These are phyloP conservation scores for Danielozyma ontarioensis DNA, from an alignment of 805 yeast genomes.

Conservation along the genomic window DNA sequence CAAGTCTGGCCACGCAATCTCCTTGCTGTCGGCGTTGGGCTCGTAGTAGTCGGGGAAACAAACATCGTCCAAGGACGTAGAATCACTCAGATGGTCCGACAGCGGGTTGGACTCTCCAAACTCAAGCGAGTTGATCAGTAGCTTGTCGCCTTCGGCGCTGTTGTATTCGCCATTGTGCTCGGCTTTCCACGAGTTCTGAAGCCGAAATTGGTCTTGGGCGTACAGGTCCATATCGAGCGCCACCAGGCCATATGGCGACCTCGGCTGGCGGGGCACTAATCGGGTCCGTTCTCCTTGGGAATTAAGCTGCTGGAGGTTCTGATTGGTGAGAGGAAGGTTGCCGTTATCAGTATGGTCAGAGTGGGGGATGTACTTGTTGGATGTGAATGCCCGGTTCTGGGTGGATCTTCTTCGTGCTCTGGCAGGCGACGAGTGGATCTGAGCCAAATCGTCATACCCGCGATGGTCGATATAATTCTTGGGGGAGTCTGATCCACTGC, in stretches of 20 bases:
- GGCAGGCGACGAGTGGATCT: conserved; percentile 24
- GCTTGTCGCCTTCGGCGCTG: conserved; percentile 5
- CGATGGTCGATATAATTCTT: conserved; percentile 24
- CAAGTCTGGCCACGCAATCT: conserved; percentile 76
- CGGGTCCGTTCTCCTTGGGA: conserved; percentile 5
- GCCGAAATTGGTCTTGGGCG: conserved; percentile 25
- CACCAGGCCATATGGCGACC: conserved; percentile 15
- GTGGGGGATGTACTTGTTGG: too few species aligned
- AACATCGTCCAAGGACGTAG: conserved; percentile 84
- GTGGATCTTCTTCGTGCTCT: conserved; percentile 16
- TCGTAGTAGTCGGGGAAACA: conserved; percentile 75
- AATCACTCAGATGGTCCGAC: conserved; percentile 54
- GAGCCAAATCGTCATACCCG: conserved; percentile 20
- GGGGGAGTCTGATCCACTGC: not conserved
- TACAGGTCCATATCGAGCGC: conserved; percentile 39
- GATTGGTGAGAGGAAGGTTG: conserved; percentile 32
- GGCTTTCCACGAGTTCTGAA: conserved; percentile 8
- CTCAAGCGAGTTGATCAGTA: conserved; percentile 24
- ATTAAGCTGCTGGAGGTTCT: conserved; percentile 27
- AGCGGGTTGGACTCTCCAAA: conserved; percentile 59
- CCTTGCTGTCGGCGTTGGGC: conserved; percentile 16
- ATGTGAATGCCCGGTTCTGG: too few species aligned
- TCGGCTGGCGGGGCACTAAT: conserved; percentile 6
- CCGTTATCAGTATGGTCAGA: too few species aligned
- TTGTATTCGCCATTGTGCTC: conserved; percentile 5